Evolutionary conservation across 805 yeast species (phyloP).

Genomic region (Starmerella floricola): DNA sequence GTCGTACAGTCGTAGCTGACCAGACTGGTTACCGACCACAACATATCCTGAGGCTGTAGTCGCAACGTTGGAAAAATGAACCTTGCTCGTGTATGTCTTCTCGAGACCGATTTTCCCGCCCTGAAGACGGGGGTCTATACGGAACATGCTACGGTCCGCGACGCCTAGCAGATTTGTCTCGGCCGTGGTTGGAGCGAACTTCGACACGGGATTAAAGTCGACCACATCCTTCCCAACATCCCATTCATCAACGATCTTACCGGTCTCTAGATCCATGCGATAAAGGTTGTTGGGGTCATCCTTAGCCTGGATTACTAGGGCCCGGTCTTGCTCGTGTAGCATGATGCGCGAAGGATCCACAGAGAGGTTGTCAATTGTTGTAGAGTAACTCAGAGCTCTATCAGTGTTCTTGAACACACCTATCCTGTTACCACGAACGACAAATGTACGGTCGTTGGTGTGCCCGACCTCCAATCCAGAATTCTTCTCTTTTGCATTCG

Average conservation of each 20-base stretch:
- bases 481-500: conserved; percentile 35
- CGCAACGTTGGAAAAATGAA: conserved; percentile 44
- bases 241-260: conserved; percentile 84
- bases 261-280: conserved; percentile 68
- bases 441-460: conserved; percentile 60
- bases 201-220: conserved; percentile 55
- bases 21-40: conserved; percentile 64
- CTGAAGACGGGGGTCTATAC: conserved; percentile 64
- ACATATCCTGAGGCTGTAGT: conserved; percentile 64
- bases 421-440: conserved; percentile 63
- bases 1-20: conserved; percentile 67
- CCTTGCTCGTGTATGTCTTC: conserved; percentile 45
- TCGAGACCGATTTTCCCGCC: conserved; percentile 43
- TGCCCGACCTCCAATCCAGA: conserved; percentile 59
- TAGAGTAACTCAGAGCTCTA: conserved; percentile 40
- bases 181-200: conserved; percentile 58
- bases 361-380: conserved; percentile 51
- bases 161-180: conserved; percentile 69
- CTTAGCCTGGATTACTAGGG: conserved; percentile 53
- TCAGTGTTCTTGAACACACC: conserved; percentile 64
- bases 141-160: conserved; percentile 52
- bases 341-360: conserved; percentile 53
- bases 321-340: conserved; percentile 64
- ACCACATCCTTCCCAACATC: conserved; percentile 30
- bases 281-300: conserved; percentile 38